A percentile compares a stretch with the other conserved stretches of the same genome.
phyloP scores from a whole-genome alignment of 2,329 filamentous ascomycete genomes.

The Cercospora sesami region DNA sequence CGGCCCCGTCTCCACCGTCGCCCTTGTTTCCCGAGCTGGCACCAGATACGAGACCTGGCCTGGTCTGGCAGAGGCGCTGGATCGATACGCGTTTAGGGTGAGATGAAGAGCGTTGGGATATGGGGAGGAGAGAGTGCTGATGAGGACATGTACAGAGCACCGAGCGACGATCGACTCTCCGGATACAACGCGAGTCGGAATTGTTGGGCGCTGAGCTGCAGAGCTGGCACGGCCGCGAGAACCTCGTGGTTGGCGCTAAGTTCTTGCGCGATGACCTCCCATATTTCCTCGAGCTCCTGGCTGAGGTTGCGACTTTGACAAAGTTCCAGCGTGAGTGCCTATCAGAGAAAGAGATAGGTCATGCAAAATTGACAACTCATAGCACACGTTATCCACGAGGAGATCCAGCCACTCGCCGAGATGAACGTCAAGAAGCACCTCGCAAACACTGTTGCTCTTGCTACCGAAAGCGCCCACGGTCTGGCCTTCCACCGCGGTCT shows the following conservation, averaged over 20 bases:
- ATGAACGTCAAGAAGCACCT: slow-evolving; percentile 73
- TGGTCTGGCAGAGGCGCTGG: slow-evolving; percentile 83
- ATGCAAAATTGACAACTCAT: slow-evolving; percentile 27
- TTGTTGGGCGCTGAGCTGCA: slow-evolving; percentile 88
- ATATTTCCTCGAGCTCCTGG: slow-evolving; percentile 94
- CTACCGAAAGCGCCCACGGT: slow-evolving; percentile 80
- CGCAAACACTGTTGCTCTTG: slow-evolving; percentile 64
- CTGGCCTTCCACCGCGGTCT: slow-evolving; percentile 93
- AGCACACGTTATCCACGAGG: slow-evolving; percentile 91
- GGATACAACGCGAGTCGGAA: slow-evolving; percentile 92
- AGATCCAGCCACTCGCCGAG: slow-evolving; percentile 75
- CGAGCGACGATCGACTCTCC: slow-evolving; percentile 79
- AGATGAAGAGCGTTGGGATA: slow-evolving; percentile 26
- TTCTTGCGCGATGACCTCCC: slow-evolving; percentile 95
- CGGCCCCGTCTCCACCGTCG: slow-evolving; percentile 85
- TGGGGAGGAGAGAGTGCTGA: slow-evolving; percentile 21
- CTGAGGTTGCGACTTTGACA: slow-evolving; percentile 84
- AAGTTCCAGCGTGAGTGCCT: slow-evolving; percentile 68
- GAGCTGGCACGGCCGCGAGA: slow-evolving; percentile 88
- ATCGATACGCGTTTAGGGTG: slow-evolving; percentile 98
- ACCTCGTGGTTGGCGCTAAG: slow-evolving; percentile 85
- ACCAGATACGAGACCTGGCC: slow-evolving; percentile 89
- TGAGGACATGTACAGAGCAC: slow-evolving; percentile 65
- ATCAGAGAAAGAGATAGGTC: slow-evolving; percentile 1
- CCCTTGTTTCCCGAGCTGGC: slow-evolving; percentile 89